Percentiles rank a stretch among this genome's conserved stretches.
These are phyloP conservation scores for Vaccinium darrowii DNA, from an alignment of 148 eudicot species.

Conservation along the genomic window DNA sequence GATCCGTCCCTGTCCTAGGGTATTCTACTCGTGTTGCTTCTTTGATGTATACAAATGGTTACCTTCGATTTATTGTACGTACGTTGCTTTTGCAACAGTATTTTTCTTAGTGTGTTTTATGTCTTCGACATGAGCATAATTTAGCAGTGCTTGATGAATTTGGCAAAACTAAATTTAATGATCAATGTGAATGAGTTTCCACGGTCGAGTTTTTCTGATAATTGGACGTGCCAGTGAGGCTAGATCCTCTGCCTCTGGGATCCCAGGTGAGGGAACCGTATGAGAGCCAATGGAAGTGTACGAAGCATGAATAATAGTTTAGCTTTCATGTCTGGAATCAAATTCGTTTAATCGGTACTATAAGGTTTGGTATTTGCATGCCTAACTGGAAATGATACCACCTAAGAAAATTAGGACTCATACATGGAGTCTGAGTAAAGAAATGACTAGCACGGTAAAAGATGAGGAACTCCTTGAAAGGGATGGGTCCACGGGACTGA, in stretches of 20 bases:
- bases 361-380: neutral
- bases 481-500: neutral
- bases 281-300: neutral
- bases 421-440: neutral
- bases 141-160: neutral
- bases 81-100: neutral
- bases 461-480: neutral
- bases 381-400: neutral
- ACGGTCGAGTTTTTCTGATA: neutral
- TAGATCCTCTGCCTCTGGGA: neutral
- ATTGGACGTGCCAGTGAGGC: neutral
- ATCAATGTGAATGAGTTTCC: neutral
- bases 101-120: neutral
- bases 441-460: neutral
- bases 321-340: neutral
- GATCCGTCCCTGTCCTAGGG: no score
- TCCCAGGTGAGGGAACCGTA: neutral
- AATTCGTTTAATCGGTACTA: neutral
- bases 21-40: neutral
- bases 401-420: neutral
- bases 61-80: neutral
- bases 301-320: neutral
- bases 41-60: neutral
- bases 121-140: neutral
- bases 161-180: no score